phyloP scores from a whole-genome alignment of 495 filamentous ascomycete genomes.

The Ramalina intermedia region DNA sequence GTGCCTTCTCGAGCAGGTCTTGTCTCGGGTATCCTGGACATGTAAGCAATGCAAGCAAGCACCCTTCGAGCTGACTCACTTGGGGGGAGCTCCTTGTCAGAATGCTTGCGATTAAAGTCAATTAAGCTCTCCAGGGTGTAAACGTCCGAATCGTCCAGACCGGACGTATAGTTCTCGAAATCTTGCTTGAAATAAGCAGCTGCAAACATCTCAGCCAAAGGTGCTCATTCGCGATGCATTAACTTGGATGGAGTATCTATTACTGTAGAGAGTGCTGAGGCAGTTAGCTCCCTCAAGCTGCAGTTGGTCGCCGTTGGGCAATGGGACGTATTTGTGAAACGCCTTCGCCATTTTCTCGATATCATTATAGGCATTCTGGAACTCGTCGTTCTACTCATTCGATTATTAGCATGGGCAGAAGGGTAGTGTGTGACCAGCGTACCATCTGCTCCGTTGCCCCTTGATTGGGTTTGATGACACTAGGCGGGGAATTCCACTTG shows the following conservation, averaged over 20 bases:
- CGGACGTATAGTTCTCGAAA: slow-evolving; percentile 3
- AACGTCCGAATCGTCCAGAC: slow-evolving; percentile 5
- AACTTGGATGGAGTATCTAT: too few species aligned
- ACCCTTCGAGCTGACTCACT: slow-evolving; percentile 2
- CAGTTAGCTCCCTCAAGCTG: too few species aligned
- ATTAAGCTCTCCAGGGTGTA: slow-evolving; percentile 7
- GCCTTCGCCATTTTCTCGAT: background rate
- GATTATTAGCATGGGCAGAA: too few species aligned
- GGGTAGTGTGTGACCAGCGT: background rate
- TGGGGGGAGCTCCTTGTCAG: slow-evolving; percentile 15
- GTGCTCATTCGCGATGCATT: too few species aligned
- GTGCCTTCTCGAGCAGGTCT: slow-evolving; percentile 3
- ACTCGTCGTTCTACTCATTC: background rate
- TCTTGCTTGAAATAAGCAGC: slow-evolving; percentile 10
- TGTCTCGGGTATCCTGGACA: slow-evolving; percentile 4
- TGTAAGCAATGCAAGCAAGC: background rate
- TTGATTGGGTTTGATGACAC: background rate
- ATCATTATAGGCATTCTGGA: background rate
- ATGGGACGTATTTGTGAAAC: slow-evolving; percentile 8
- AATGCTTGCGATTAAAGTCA: slow-evolving; percentile 8
- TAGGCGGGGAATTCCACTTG: background rate
- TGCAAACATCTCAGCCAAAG: background rate
- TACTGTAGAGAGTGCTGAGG: too few species aligned
- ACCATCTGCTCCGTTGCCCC: slow-evolving; percentile 1
- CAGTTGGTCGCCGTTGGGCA: background rate